These are phyloP conservation scores for Dionaea muscipula DNA, from an alignment of 179 eudicot genomes.

Conservation along the genomic window DNA sequence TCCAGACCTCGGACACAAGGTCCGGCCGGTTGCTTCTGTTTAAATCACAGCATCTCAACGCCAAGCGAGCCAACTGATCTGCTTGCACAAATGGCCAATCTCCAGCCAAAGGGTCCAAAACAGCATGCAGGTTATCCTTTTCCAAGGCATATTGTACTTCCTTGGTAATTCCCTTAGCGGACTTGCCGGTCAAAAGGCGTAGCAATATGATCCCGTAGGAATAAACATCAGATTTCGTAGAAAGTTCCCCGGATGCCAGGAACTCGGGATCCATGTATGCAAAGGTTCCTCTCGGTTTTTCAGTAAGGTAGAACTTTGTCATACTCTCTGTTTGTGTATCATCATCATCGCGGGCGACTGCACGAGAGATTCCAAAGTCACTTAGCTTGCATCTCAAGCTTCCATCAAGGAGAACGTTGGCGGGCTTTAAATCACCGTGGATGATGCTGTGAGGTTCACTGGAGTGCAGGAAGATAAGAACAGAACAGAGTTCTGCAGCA, in stretches of 20 bases:
- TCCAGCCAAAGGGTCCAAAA: conserved; percentile 71
- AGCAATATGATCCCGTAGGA: conserved; percentile 60
- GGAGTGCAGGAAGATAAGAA: conserved; percentile 66
- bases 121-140: conserved; percentile 27
- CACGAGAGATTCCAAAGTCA: conserved; percentile 61
- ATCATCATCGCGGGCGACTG: conserved; percentile 24
- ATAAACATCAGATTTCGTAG: conserved; percentile 56
- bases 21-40: conserved; percentile 42
- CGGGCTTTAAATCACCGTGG: conserved; percentile 60
- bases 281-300: conserved; percentile 52
- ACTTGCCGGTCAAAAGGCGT: conserved; percentile 52
- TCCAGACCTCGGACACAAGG: conserved; percentile 60
- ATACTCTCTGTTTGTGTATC: conserved; percentile 23
- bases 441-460: conserved; percentile 41
- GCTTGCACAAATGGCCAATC: conserved; percentile 88
- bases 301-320: conserved; percentile 24
- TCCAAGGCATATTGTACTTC: conserved; percentile 53
- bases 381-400: conserved; percentile 52
- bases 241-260: conserved; percentile 44
- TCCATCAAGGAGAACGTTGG: conserved; percentile 54
- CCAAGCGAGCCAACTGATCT: conserved; percentile 60
- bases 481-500: conserved; percentile 64
- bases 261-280: conserved; percentile 52
- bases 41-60: conserved; percentile 54
- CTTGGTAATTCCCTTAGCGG: conserved; percentile 37